A percentile compares a stretch with the other conserved stretches of the same genome.
Evolutionary conservation across 148 eudicot species (phyloP).

Genomic region (Rhododendron griersonianum): DNA sequence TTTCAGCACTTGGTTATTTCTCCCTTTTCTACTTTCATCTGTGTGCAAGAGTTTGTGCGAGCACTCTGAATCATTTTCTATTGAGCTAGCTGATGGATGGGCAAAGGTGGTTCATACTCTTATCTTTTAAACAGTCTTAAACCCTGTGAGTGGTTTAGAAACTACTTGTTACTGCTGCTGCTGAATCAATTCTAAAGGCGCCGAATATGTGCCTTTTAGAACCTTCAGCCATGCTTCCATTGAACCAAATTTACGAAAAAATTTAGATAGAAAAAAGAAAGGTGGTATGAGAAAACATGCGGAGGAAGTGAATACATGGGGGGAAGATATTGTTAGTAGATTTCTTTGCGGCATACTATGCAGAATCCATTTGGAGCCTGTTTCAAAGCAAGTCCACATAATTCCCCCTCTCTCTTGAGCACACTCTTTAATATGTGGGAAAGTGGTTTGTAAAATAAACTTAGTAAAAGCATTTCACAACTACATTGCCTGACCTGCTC

Average conservation of each 20-base stretch:
- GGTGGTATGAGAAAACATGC: background rate
- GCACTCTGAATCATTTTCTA: background rate
- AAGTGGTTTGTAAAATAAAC: background rate
- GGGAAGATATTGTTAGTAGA: slow-evolving; percentile 9
- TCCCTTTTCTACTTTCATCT: background rate
- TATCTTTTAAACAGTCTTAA: background rate
- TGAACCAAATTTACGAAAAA: background rate
- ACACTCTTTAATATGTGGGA: background rate
- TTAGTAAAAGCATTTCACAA: background rate
- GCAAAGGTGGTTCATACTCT: background rate
- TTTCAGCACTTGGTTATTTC: background rate
- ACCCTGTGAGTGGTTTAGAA: background rate
- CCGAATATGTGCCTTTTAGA: background rate
- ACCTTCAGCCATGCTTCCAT: background rate
- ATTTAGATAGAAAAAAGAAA: background rate
- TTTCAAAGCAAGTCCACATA: background rate
- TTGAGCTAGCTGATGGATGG: slow-evolving; percentile 1
- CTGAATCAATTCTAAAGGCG: background rate
- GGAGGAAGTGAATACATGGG: background rate
- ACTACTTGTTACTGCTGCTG: background rate
- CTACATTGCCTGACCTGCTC: background rate
- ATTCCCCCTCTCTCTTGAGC: background rate
- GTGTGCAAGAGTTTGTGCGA: background rate
- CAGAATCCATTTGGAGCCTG: background rate
- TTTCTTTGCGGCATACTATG: background rate